These are phyloP conservation scores for Nakazawaea holstii DNA, from an alignment of 805 yeast genomes.

Conservation along the genomic window DNA sequence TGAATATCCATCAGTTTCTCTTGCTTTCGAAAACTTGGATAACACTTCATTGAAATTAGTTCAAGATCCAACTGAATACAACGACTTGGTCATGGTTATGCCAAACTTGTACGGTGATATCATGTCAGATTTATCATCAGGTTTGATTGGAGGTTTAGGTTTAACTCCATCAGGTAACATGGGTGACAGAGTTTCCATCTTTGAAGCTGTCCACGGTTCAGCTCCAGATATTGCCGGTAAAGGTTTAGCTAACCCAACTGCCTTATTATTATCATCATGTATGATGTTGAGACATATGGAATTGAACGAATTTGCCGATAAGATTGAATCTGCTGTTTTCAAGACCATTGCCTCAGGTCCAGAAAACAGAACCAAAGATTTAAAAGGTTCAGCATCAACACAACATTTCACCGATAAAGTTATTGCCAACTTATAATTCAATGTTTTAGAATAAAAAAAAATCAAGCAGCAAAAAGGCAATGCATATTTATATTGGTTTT, in stretches of 20 bases:
- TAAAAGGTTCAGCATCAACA: conserved; percentile 90
- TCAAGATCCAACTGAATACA: conserved; percentile 81
- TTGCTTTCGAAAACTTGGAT: conserved; percentile 86
- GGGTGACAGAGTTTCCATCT: conserved; percentile 96
- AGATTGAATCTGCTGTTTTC: conserved; percentile 82
- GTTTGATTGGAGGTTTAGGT: conserved; percentile 98
- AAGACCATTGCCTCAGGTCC: conserved; percentile 92
- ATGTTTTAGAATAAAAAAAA: neutral
- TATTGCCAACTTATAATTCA: conserved; percentile 59
- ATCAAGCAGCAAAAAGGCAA: neutral
- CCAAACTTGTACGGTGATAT: conserved; percentile 99
- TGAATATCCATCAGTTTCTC: conserved; percentile 86
- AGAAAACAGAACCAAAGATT: conserved; percentile 93
- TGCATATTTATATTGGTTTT: neutral
- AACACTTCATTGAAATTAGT: conserved; percentile 91
- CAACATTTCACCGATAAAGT: conserved; percentile 88
- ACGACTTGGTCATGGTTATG: conserved; percentile 89
- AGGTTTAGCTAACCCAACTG: conserved; percentile 99
- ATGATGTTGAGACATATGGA: conserved; percentile 99
- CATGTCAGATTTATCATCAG: conserved; percentile 95
- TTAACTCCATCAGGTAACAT: conserved; percentile 98
- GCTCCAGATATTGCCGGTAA: conserved; percentile 99
- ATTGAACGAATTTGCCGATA: conserved; percentile 72
- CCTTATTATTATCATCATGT: conserved; percentile 88
- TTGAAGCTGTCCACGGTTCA: conserved; percentile 99